Base-by-base conservation (phyloP, 2,329 filamentous ascomycete species). In the Ramularia endophylla region DNA sequence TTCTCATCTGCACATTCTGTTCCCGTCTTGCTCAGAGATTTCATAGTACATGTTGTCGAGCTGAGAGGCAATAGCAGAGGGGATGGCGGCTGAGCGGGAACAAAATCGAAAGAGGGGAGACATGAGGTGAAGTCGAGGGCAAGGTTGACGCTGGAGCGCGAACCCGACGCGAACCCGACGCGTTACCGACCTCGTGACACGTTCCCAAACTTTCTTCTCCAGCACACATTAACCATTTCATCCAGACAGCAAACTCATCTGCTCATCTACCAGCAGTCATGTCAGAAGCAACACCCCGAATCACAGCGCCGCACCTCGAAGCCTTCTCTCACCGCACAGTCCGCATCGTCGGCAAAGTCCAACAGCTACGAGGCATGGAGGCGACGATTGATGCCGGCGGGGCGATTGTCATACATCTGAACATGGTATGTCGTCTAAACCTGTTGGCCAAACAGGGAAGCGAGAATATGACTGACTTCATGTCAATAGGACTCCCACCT, bases 261-360 rank as follows among this genome's bases (percentile, higher is more conserved):
- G 11, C 6, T 11, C 11, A 6, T 11, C 22, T 25, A 27, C 30
- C 6, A 12, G 9, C 2, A 36, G 68, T 44, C 50, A 90, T 90
- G 85, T 75, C 73, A 32, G 74, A 89, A 59, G 70, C 81, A 56
- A 81, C 87, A 36, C 90, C 92, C 20, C 88, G 92, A 64, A 80
- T 95, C 63, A 87, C 85, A 35, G 84, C 85, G 39, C 69, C 75
- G 29, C 85, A 90, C 66, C 83, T 97, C 43, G 79, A 87, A 61
- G 74, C 74, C 58, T 94, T 89, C 68, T 65, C 68, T 36, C 66
- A 76, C 59, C 69, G 78, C 51, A 85, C 85, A 48, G 85, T 97
- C 48, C 88, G 88, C 55, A 73, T 97, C 41, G 74, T 94, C 4
- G 92, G 92, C 57, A 88, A 84, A 57, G 88, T 97, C 34, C 77